These are phyloP conservation scores for Didymella segeticola DNA, from an alignment of 2,329 filamentous ascomycete genomes.

Conservation along the genomic window DNA sequence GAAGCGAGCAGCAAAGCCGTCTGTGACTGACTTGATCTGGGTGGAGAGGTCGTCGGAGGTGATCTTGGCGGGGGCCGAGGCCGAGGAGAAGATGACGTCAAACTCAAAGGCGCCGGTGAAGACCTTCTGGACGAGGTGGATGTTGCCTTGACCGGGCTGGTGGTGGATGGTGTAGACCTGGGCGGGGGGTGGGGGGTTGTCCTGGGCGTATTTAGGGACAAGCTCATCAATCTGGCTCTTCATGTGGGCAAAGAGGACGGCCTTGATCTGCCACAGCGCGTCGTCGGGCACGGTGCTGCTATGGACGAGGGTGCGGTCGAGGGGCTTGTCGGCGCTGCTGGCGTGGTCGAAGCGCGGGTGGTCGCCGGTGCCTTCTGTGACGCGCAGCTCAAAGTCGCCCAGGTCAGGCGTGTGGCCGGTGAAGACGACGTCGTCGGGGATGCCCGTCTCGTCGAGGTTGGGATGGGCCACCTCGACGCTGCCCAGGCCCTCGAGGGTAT, in stretches of 20 bases:
- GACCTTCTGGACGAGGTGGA: conserved; percentile 88
- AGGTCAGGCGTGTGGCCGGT: conserved; percentile 73
- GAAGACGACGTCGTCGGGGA: conserved; percentile 69
- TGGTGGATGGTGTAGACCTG: conserved; percentile 83
- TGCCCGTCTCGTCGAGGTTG: conserved; percentile 52
- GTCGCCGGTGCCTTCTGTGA: conserved; percentile 75
- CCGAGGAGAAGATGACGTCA: conserved; percentile 87
- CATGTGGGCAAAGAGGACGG: conserved; percentile 67
- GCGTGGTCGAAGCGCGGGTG: conserved; percentile 66
- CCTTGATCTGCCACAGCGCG: conserved; percentile 83
- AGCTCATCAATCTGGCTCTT: conserved; percentile 69
- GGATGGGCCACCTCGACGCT: conserved; percentile 68
- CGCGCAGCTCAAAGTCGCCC: conserved; percentile 78
- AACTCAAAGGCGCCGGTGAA: conserved; percentile 92
- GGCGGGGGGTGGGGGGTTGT: conserved; percentile 77
- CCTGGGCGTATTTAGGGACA: conserved; percentile 63
- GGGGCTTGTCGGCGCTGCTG: conserved; percentile 70
- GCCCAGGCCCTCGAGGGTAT: conserved; percentile 78
- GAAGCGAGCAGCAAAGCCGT: conserved; percentile 78
- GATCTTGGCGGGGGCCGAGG: conserved; percentile 63
- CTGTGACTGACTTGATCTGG: conserved; percentile 70
- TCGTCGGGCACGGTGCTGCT: conserved; percentile 72
- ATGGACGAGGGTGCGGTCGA: conserved; percentile 77
- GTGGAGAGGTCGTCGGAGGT: conserved; percentile 70
- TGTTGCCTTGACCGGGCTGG: conserved; percentile 73